Percentiles rank a stretch among this genome's conserved stretches.
Evolutionary conservation across 2,329 filamentous ascomycete species (phyloP).

Genomic region (Scedosporium dehoogii): DNA sequence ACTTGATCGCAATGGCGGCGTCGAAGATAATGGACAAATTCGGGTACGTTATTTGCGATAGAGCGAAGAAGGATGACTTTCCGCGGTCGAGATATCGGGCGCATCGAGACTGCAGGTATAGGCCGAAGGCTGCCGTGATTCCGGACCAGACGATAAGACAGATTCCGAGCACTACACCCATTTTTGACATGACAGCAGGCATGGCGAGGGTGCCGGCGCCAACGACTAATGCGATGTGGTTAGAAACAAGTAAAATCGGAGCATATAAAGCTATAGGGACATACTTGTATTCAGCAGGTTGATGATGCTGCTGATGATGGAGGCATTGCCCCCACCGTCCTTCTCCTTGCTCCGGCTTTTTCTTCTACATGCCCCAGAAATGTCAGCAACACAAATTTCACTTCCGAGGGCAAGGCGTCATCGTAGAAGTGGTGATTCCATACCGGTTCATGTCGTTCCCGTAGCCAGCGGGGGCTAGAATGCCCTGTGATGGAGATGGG

Average conservation of each 20-base stretch:
- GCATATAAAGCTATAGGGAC: constrained; percentile 14
- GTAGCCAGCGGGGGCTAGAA: constrained; percentile 10
- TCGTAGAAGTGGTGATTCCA: background rate
- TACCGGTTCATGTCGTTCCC: constrained; percentile 12
- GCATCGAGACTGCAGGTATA: constrained; percentile 91
- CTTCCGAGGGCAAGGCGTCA: background rate
- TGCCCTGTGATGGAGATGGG: background rate
- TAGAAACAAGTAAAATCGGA: constrained; percentile 6
- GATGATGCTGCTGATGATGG: constrained; percentile 83
- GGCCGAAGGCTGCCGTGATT: constrained; percentile 76
- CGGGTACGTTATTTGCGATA: constrained; percentile 93
- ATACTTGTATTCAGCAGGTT: constrained; percentile 94
- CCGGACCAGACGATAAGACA: constrained; percentile 88
- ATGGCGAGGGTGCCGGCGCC: constrained; percentile 89
- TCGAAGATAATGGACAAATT: constrained; percentile 95
- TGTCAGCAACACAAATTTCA: background rate
- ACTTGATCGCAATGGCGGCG: constrained; percentile 91
- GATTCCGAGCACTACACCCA: constrained; percentile 80
- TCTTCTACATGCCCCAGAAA: background rate
- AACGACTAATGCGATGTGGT: constrained; percentile 52
- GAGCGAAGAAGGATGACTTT: constrained; percentile 84
- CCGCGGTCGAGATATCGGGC: constrained; percentile 88
- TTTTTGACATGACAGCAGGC: constrained; percentile 92
- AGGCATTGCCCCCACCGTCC: constrained; percentile 69
- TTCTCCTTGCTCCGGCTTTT: background rate